A percentile compares a stretch with the other conserved stretches of the same genome.
These are phyloP conservation scores for Globisporangium irregulare DNA, from an alignment of 352 stramenopile species.

Conservation along the genomic window DNA sequence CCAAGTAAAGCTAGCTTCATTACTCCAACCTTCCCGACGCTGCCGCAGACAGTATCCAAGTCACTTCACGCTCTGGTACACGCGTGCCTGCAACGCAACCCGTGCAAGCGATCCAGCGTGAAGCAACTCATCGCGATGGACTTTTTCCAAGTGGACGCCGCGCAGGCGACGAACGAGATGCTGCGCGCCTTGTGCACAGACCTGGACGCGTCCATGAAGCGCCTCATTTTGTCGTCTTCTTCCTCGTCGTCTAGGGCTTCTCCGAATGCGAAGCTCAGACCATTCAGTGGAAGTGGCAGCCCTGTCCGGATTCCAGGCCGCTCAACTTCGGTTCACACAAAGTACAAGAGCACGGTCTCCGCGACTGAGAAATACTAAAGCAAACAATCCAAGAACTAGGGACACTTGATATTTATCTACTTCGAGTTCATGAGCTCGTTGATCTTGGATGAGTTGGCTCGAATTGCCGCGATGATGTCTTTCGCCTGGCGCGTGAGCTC, in stretches of 20 bases:
- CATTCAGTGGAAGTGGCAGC: neutral
- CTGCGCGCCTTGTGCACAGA: conserved; percentile 55
- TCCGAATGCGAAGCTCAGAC: neutral
- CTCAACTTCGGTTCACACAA: neutral
- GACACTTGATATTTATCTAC: neutral
- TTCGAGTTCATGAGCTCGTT: conserved; percentile 48
- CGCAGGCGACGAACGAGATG: conserved; percentile 46
- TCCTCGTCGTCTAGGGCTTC: neutral
- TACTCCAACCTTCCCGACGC: conserved; percentile 20
- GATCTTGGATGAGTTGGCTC: conserved; percentile 73
- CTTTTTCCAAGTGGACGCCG: conserved; percentile 58
- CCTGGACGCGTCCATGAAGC: conserved; percentile 53
- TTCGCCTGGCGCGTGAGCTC: conserved; percentile 54
- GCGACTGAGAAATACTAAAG: neutral
- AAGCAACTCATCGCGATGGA: conserved; percentile 31
- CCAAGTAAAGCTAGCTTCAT: neutral
- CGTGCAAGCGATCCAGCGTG: conserved; percentile 34
- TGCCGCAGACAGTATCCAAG: conserved; percentile 46
- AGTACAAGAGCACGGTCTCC: conserved; percentile 1
- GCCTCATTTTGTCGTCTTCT: conserved; percentile 11
- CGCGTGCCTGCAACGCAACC: conserved; percentile 39
- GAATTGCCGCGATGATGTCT: conserved; percentile 55
- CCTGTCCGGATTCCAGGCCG: neutral
- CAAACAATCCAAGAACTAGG: neutral
- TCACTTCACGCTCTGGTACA: conserved; percentile 37